Evolutionary conservation across 1,284 basidiomycete species (phyloP), one percentile per base, ranked within the genome.

Genomic region (Coriolopsis trogii): DNA sequence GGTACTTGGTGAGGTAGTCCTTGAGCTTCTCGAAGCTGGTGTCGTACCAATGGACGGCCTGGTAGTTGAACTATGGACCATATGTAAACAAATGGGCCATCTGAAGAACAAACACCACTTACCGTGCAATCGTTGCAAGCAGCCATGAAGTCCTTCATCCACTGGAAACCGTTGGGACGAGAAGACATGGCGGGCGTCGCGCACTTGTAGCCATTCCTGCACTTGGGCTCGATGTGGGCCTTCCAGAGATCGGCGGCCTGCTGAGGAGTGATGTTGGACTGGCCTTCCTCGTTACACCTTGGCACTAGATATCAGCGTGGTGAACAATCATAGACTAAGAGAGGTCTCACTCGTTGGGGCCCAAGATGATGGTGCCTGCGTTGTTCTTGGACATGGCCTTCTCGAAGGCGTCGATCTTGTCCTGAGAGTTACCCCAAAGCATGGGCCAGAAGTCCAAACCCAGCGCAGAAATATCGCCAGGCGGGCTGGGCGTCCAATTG

Each of bases 141-240:
- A 1, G 51, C 49, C 38, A 85, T 65, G 71, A 92, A 92, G 16
- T 77, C 51, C 40, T 74, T 20, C 67, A 89, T 74, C 91, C 90
- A 90, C 2, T 65, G 67, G 43, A 78, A 70, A 36, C 89, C 91
- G 34, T 66, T 64, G 2, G 80, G 75, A 41, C 78, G 80, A 36
- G 81, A 80, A 30, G 89, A 89, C 52, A 79, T 79, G 21, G 89
- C 85, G 23, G 92, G 89, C 24, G 82, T 77, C 56, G 84, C 70
- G 31, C 89, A 73, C 10, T 62, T 60, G 67, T 85, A 86, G 16
- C 89, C 90, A 25, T 76, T 57, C 15, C 59, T 26, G 47, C 74
- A 69, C 56, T 90, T 76, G 41, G 85, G 85, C 23, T 82, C 53
- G 49, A 92, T 78, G 68, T 88, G 76, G 53, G 80, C 47, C 63